These are phyloP conservation scores for Annona cherimola DNA, from an alignment of 164 flowering plant genomes.

Conservation along the genomic window DNA sequence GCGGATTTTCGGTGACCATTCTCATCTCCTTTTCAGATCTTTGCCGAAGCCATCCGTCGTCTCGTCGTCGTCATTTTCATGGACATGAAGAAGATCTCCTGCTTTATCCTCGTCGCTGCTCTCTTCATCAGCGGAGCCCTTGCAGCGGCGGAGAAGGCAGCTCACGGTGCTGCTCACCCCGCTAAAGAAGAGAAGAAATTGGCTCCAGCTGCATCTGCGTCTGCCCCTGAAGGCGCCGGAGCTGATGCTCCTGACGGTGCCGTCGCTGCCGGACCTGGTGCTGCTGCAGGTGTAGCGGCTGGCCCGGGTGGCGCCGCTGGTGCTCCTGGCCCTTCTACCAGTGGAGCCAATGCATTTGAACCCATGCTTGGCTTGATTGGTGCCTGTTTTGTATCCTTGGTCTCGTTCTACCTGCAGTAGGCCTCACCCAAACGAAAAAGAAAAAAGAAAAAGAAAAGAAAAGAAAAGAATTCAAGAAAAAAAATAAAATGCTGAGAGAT, in stretches of 20 bases:
- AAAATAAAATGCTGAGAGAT: neutral
- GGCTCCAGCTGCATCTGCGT: neutral
- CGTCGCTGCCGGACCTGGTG: neutral
- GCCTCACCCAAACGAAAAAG: neutral
- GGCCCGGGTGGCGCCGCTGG: neutral
- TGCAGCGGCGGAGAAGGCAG: neutral
- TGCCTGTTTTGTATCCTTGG: neutral
- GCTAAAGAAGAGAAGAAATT: neutral
- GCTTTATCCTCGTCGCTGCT: neutral
- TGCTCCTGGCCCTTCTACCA: neutral
- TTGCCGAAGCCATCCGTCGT: neutral
- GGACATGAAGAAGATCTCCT: conserved; percentile 4
- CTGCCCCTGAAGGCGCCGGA: neutral
- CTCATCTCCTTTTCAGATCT: neutral
- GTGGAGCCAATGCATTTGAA: too few species aligned
- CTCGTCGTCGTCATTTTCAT: too few species aligned
- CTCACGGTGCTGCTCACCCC: neutral
- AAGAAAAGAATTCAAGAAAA: neutral
- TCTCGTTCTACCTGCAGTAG: neutral
- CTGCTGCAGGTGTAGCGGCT: too few species aligned
- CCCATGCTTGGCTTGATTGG: neutral
- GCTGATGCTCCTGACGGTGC: too few species aligned
- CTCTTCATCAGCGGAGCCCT: neutral
- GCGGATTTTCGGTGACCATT: neutral
- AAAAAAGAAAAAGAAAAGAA: too few species aligned